phyloP scores from a whole-genome alignment of 257 asterid genomes.

The Leptodermis oblonga region DNA sequence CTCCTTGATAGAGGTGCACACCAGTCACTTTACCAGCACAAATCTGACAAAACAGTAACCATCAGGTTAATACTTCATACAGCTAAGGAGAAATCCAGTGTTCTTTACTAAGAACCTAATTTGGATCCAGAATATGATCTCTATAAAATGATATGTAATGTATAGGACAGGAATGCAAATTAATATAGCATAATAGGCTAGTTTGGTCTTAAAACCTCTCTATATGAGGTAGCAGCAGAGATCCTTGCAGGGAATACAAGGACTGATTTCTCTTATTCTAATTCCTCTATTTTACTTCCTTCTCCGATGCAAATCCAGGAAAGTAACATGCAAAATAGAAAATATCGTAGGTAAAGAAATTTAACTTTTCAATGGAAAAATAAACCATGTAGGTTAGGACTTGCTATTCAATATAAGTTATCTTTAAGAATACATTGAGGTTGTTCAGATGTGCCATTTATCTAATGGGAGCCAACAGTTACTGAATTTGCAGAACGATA shows the following conservation, averaged over 20 bases:
- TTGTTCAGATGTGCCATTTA: neutral
- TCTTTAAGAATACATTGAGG: neutral
- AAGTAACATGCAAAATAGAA: neutral
- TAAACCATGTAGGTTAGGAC: neutral
- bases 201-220: neutral
- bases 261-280: neutral
- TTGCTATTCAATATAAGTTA: neutral
- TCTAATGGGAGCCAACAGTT: neutral
- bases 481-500: neutral
- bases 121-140: neutral
- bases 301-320: neutral
- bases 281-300: neutral
- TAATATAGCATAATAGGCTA: neutral
- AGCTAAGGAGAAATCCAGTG: neutral
- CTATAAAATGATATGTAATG: neutral
- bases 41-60: conserved; percentile 43
- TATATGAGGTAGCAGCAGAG: neutral
- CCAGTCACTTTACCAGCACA: conserved; percentile 93
- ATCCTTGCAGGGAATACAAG: neutral
- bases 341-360: neutral
- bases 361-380: neutral
- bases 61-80: conserved; percentile 12
- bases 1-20: conserved; percentile 95
- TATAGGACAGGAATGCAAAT: neutral
- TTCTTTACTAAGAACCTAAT: neutral